Evolutionary conservation across 2,329 filamentous ascomycete species (phyloP), one percentile per base, ranked within the genome.

Genomic region (Blumeria hordei): DNA sequence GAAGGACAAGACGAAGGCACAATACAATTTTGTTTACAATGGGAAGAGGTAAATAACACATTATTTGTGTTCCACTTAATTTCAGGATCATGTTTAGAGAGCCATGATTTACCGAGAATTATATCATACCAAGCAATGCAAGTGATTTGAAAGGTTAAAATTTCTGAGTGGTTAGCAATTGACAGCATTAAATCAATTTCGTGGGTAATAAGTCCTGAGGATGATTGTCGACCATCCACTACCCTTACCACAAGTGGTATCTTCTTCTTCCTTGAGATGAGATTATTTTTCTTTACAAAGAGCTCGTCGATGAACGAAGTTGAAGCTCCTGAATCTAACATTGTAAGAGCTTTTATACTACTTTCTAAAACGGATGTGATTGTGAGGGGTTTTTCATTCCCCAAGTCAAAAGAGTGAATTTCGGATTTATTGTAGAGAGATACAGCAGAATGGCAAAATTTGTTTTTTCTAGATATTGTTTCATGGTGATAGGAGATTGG

Each of bases 101-200:
- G n/a, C n/a, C n/a, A n/a, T n/a, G n/a, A n/a, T n/a, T 53, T 53
- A 9, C 34, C 50, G 11, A 53, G 50, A 21, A 53, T 53, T 21
- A 53, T 18, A 39, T 53, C 21, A 53, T 53, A 53, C 7, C 34
- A 35, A 39, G 50, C 50, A 21, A 53, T 53, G 37, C 39, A 37
- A 39, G 50, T 37, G 32, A 53, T 21, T 28, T 53, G 33, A 11
- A 53, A 39, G 14, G 50, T 53, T 14, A 39, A n/a, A 3, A 16
- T 53, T 39, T 53, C 34, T 14, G 28, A 21, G 34, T 53, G 33
- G 14, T 21, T 9, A n/a, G 18, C 34, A 21, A 53, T 53, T 53
- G 37, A n/a, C 14, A 53, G 14, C 18, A 11, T 16, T 4, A 53
- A 21, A 28, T 53, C 49, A 16, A 53, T 28, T 39, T 53, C 50